A percentile compares a stretch with the other conserved stretches of the same genome.
phyloP scores from a whole-genome alignment of 495 filamentous ascomycete species.

The Aspergillus kassunensis region DNA sequence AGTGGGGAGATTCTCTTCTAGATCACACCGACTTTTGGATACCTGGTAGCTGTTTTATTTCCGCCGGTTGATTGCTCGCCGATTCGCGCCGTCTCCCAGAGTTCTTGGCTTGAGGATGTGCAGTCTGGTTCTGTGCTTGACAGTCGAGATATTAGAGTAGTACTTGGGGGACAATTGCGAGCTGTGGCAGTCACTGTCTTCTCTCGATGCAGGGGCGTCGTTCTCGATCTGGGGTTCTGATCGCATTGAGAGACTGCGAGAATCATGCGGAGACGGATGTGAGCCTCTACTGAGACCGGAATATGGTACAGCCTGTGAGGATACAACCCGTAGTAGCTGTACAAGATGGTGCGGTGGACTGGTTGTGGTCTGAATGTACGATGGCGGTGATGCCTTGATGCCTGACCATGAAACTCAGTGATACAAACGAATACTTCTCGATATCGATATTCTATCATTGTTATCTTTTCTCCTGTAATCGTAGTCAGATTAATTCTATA shows the following conservation, averaged over 20 bases:
- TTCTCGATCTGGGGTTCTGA: background rate
- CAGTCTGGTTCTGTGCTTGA: background rate
- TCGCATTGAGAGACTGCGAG: background rate
- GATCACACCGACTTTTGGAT: background rate
- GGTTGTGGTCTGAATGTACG: background rate
- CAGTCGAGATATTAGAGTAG: background rate
- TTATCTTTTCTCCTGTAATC: too few species aligned
- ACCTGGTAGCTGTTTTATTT: slow-evolving; percentile 3
- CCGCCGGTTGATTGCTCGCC: background rate
- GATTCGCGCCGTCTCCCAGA: background rate
- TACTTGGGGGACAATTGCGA: background rate
- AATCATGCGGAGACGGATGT: background rate
- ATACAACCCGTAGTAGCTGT: background rate
- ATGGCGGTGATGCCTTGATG: slow-evolving; percentile 7
- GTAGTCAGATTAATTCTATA: too few species aligned
- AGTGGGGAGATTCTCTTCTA: slow-evolving; percentile 70
- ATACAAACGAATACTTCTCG: background rate
- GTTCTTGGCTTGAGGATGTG: background rate
- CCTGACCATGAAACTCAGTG: background rate
- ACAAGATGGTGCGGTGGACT: background rate
- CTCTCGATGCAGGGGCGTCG: background rate
- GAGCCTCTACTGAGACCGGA: background rate
- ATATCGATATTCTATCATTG: background rate
- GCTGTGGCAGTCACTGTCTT: background rate
- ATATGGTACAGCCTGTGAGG: background rate